Base-by-base conservation (phyloP, 1,139 yeast species). In the Kluyveromyces marxianus region DNA sequence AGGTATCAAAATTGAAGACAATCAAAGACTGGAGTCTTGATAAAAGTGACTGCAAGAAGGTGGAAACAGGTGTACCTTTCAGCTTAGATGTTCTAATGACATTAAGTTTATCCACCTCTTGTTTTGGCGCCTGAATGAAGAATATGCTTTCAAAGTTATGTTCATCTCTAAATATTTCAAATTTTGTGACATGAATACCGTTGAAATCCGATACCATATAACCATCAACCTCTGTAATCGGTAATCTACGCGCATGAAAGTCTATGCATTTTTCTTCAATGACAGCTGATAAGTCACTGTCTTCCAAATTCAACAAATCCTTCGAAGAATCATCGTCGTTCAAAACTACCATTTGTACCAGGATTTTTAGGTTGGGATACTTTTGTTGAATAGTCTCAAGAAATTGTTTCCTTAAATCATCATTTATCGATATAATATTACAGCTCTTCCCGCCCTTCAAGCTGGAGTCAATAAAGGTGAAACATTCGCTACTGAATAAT, bases 381-480 rank as follows among this genome's bases (percentile, higher is more conserved):
- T 27, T 29, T 25, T 34, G 25, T 26, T 35, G 14, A 7, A 40
- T 29, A 26, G 26, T 35, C 8, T 34, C 24, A 7, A 40, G 38
- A 21, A 40, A 40, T 27, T 40, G 37, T 10, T 21, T 40, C 27
- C 43, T 40, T 14, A 40, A 21, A 40, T 44, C 44, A 8, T 49
- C 42, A 6, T 61, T 52, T 4, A 61, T 46, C 2, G 62, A 57
- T 10, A 61, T 52, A 37, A 61, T 42, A 41, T 50, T 59, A 37
- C 57, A 60, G 44, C 58, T 53, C 24, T 50, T 48, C 6, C 42
- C 42, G 4, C 49, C 49, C 8, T 53, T 46, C 28, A 61, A 44
- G 38, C 65, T 59, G 55, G 57, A 55, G 33, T 59, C 62, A 41
- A 57, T 56, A 31, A 53, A 60, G 37, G 55, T 50, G 39, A 54